Evolutionary conservation across 306 rosid genomes (phyloP), one percentile per base, ranked within the genome.

Genomic region (Medicago ruthenica): DNA sequence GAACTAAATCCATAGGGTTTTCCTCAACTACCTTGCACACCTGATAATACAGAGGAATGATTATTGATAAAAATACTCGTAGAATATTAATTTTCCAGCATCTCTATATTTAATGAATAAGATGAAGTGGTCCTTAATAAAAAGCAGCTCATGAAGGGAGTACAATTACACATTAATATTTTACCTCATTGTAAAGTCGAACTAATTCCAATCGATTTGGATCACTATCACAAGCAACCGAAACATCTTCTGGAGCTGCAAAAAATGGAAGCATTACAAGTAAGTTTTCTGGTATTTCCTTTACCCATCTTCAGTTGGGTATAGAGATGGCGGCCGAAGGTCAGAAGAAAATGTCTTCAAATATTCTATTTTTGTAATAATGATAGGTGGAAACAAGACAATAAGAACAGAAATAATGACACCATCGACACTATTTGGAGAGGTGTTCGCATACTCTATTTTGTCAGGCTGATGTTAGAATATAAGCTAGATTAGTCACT

Each of bases 161-260:
- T 76, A 53, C n/a, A 45, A 31, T 6, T 22, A 62, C 72, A 36
- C 11, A 45, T 40, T 7, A 37, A 27, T 55, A 61, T 40, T 70
- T 68, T 85, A 92, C 99, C 93, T 90, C 85, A 15, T 96, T 96
- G 80, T 92, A 96, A 70, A 96, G 92, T 17, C 79, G 91, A 81
- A 82, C 85, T 80, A 96, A 74, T 73, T 92, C 87, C 78, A 76
- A 55, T 34, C 92, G 93, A 81, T 88, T 89, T 12, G 88, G 82
- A 76, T 90, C 84, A 24, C 79, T 58, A 62, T 92, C 92, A 76
- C 83, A 89, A 74, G 89, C 87, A 68, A 81, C 81, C 14, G 87
- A 80, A 80, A 83, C 82, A 83, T 92, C 97, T 80, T 83, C 97
- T 6, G 87, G 24, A 83, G 79, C 99, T 92, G 90, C 86, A 7